Evolutionary conservation across 768 basidiomycete species (phyloP), one percentile per base, ranked within the genome.

Genomic region (Suillus plorans): DNA sequence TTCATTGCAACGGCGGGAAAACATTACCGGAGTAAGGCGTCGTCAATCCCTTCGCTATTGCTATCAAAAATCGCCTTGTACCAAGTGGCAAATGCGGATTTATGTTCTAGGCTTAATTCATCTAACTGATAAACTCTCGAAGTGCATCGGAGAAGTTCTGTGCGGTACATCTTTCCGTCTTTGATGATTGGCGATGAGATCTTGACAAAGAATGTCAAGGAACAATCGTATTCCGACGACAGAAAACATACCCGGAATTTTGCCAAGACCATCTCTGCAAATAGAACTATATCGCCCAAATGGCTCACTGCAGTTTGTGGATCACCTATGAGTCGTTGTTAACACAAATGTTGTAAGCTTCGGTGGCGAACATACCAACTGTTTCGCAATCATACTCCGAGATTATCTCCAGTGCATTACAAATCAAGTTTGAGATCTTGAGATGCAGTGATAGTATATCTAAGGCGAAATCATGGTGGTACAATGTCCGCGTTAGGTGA

Each of bases 301-400:
- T 91, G 89, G 65, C 84, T 86, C 45, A 93, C 84, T 5, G 92
- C 92, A 20, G 88, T 90, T 74, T 93, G 92, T 20, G 92, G 92
- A 74, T 94, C 92, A 56, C 92, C 92, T 94, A 66, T 63, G 22
- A 20, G 44, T 44, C 39, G 39, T 64, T 44, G 13, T 45, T 42
- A 60, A 37, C 45, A 44, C 55, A 10, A 45, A 58, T 55, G 6
- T 28, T 12, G 34, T 41, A 31, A 34, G n/a, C 18, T 20, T 50
- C 36, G 12, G 50, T 47, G 16, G 47, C 37, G 25, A 65, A 68
- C 39, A 44, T 63, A 79, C 92, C 92, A 39, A 94, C 88, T 25
- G 86, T 89, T 71, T 92, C 91, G 66, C 89, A 92, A 69, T 92
- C 91, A 68, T 90, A 92, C 49, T 86, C 83, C 63, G 90, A 85